A percentile compares a stretch with the other conserved stretches of the same genome.
These are phyloP conservation scores for Primulina tabacum DNA, from an alignment of 257 asterid species.

Conservation along the genomic window DNA sequence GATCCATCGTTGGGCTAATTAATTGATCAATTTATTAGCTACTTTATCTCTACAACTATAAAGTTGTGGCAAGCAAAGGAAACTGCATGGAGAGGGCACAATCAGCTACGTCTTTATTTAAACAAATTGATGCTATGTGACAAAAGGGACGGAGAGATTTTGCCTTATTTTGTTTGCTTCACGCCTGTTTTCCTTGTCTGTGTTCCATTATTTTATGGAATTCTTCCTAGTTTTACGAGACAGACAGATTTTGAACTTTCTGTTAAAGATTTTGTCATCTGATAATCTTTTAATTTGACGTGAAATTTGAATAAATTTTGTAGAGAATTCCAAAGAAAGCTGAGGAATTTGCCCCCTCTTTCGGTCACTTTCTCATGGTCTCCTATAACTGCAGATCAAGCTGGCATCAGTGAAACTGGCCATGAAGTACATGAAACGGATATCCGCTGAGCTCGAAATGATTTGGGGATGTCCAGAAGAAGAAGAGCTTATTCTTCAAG, in stretches of 20 bases:
- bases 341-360: not conserved
- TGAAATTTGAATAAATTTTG: conserved; percentile 7
- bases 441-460: conserved; percentile 56
- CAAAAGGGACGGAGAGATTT: conserved; percentile 26
- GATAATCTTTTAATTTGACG: conserved; percentile 7
- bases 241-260: not conserved
- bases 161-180: conserved; percentile 27
- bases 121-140: conserved; percentile 28
- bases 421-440: conserved; percentile 66
- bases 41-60: conserved; percentile 29
- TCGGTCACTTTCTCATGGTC: not conserved
- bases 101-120: conserved; percentile 11
- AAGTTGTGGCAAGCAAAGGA: conserved; percentile 26
- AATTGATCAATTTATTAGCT: conserved; percentile 22
- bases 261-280: conserved; percentile 31
- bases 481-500: conserved; percentile 36
- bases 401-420: conserved; percentile 65
- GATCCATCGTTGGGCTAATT: conserved; percentile 20
- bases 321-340: conserved; percentile 4
- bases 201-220: conserved; percentile 15
- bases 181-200: conserved; percentile 22
- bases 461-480: conserved; percentile 40
- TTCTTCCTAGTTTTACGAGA: conserved; percentile 8
- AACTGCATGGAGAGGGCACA: conserved; percentile 5
- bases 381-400: conserved; percentile 49